Base-by-base conservation (phyloP, 176 grass and related monocot genomes). In the Oryza rufipogon region DNA sequence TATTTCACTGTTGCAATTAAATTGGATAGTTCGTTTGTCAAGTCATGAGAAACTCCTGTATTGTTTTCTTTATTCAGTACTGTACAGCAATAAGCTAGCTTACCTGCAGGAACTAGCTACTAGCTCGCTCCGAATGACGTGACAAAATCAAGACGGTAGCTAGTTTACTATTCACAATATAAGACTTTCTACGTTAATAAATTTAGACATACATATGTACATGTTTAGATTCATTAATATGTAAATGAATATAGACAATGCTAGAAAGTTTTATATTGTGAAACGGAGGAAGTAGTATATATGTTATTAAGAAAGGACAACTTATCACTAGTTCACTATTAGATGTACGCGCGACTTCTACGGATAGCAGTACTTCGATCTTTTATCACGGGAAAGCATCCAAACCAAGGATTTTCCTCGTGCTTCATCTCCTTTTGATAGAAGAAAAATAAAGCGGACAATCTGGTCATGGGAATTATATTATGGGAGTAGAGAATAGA, bases 371-470 rank as follows among this genome's bases (percentile, higher is more conserved):
- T 58, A 4, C 15, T 17, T 52, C 32, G 54, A 7, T 48, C 9
- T 52, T 26, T 75, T 44, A 17, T 26, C 81, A 67, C 61, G 71
- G 75, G 71, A 75, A 84, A 75, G 42, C 1, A 20, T 5, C 17
- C 4, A 17, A 10, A 51, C 20, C 28, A 22, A 38, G 38, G 38
- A 56, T 54, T 54, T 54, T 68, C n/a, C 72, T 76, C 63, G 72
- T 68, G 82, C 17, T 26, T 13, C 28, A 38, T 68, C 66, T 11
- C 1, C 3, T 84, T 61, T 61, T 61, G 58, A 38, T 38, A 38
- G 36, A 38, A 38, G 36, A 38, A 38, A 61, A 61, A 61, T 20
- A 56, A 56, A 56, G 16, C 52, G 0, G 15, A 12, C 7, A 17
- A 15, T 52, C 7, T 61, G 58, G 58, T 3, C 58, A 22, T 61